Evolutionary conservation across 2,329 filamentous ascomycete species (phyloP), one percentile per base, ranked within the genome.

Genomic region (Fusarium redolens): DNA sequence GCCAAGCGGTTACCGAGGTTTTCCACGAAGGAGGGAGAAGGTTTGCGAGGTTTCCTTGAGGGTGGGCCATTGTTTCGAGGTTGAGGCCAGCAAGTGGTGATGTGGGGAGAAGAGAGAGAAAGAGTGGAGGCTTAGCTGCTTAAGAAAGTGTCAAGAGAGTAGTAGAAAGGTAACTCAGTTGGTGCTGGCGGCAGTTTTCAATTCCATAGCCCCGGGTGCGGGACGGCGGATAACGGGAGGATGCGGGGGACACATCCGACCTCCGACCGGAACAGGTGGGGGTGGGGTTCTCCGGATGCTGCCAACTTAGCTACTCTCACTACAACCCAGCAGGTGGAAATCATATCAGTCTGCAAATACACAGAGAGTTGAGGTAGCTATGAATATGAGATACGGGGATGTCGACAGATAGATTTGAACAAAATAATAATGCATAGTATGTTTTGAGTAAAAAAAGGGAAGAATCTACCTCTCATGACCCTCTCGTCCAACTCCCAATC

Each of bases 21-120:
- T 96, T 97, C 90, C 94, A 98, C 72, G 91, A 93, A 28, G 91
- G 89, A 1, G 96, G 95, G 47, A 98, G 91, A 73, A 98, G 90
- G 81, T 97, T 90, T 78, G 84, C 84, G 58, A 87, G 83, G 55
- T 80, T 79, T 81, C 86, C 86, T 71, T 85, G 83, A 4, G 73
- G 61, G 25, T 70, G 61, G 10, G 73, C 52, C 74, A 77, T 77
- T 54, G 50, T 63, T 45, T 41, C 30, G 25, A 44, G 14, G 25
- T 44, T n/a, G 31, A 15, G 14, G 20, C 28, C 37, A 30, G 33
- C n/a, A 28, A 54, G 33, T 30, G 17, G 15, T n/a, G 40, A 30
- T 20, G 18, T 45, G n/a, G 45, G 45, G 17, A 35, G 11, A 15
- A 33, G 18, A 50, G 25, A 28, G 20, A 54, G 12, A 35, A 51